Base-by-base conservation (phyloP, 2,329 filamentous ascomycete genomes). In the Sclerotinia borealis region DNA sequence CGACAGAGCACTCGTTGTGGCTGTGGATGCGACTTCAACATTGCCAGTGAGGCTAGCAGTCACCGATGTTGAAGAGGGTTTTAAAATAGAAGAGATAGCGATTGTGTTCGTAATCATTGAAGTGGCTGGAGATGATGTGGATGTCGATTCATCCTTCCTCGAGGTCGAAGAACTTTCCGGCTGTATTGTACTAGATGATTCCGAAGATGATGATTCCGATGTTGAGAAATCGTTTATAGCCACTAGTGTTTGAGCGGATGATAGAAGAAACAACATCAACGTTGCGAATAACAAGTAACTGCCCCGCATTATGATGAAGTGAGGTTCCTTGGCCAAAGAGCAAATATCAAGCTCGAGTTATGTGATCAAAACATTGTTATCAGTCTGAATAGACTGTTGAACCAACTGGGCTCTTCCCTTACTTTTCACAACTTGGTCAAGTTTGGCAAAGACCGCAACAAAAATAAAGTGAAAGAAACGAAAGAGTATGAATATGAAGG, bases 401-500 rank as follows among this genome's bases (percentile, higher is more conserved):
- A 63, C 60, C 51, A 36, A 58, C 51, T 63, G 60, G 51, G 60
- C 41, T 36, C 54, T 51, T 47, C 47, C 17, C 37, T 49, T 60
- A 29, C 37, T 59, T 52, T 15, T 22, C 27, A 60, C 31, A 27
- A 2, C 31, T 48, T 29, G 58, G n/a, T 52, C 69, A 55, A 71
- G 66, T 13, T 71, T 72, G 72, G 68, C 31, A 37, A 49, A 41
- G 36, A 19, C 5, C 9, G 72, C 71, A 29, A 75, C 72, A 63
- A 69, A 71, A n/a, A 70, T 69, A 8, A 74, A 64, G 71, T 59
- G 72, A 73, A 27, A 72, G 37, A 64, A 67, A 60, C 41, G 60
- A 66, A 49, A 59, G 47, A 83, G 82, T 67, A 69, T 74, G 37
- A 68, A 72, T 78, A 77, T 68, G 66, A 71, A 54, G 68, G 66